Evolutionary conservation across 768 basidiomycete genomes (phyloP), one percentile per base, ranked within the genome.

Genomic region (Serendipita sp.): DNA sequence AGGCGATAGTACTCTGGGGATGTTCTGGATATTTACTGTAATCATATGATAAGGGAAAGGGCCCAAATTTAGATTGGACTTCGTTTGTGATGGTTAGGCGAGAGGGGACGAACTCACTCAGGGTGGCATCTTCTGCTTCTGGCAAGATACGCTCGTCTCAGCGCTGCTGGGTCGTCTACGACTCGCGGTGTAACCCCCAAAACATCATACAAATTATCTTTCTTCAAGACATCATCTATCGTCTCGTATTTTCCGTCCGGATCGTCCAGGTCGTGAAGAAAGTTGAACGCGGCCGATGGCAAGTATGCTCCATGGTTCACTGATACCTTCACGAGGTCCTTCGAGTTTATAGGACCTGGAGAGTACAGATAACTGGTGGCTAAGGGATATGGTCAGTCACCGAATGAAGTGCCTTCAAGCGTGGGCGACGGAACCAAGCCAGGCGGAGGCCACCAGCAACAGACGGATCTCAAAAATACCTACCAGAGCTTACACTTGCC

Each of bases 71-170:
- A 56, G 30, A 45, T 3, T 2, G 30, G 30, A 34, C 34, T 38
- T 42, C 38, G 13, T 4, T 42, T 30, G 30, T 41, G 22, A 53
- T n/a, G 34, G 11, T 50, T 50, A 22, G 17, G 45, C 31, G 43
- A 17, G 31, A 48, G 62, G 20, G n/a, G 38, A 33, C 38, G 20
- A 61, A 79, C 88, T 65, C 64, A 91, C 90, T 93, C 90, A 74
- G 90, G 90, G 69, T 92, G 90, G 66, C 89, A 91, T 5, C 81
- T 78, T 66, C 77, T 79, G 70, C 88, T 90, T 33, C 89, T 76
- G 0, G 79, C 74, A 60, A 93, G 80, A 71, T 90, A 93, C 20
- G 86, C 88, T 26, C 88, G 76, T 43, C 90, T 73, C 41, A 91
- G 78, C 38, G 82, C 72, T 65, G 82, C 73, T 65, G 79, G 80